phyloP scores from a whole-genome alignment of 768 basidiomycete genomes.

The Trametes cinnabarina region DNA sequence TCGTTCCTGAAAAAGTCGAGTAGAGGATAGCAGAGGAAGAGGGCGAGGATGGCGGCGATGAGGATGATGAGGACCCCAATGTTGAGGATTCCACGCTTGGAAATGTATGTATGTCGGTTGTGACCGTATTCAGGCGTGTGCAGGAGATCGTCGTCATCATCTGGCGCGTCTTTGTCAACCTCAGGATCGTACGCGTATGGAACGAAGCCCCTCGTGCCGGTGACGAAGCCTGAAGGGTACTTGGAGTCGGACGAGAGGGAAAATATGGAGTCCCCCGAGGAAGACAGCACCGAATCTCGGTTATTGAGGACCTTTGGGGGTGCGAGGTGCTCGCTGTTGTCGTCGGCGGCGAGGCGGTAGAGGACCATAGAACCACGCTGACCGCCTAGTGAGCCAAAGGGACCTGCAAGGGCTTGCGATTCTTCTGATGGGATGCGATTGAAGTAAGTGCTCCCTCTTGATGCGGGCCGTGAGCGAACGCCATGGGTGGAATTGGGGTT shows the following conservation, averaged over 20 bases:
- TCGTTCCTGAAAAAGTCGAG: constrained; percentile 47
- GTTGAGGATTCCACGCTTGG: constrained; percentile 61
- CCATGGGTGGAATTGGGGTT: constrained; percentile 41
- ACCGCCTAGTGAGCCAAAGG: constrained; percentile 27
- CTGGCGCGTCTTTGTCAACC: constrained; percentile 47
- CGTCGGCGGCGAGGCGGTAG: constrained; percentile 54
- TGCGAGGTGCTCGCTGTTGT: constrained; percentile 33
- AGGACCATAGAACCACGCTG: constrained; percentile 62
- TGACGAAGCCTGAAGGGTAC: constrained; percentile 48
- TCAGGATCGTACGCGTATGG: constrained; percentile 73
- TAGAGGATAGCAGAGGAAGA: constrained; percentile 87
- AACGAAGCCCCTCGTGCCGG: constrained; percentile 41
- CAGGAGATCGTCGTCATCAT: constrained; percentile 73
- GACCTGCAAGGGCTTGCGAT: constrained; percentile 40
- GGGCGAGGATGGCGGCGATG: constrained; percentile 55
- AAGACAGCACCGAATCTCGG: constrained; percentile 47
- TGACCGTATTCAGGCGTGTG: constrained; percentile 55
- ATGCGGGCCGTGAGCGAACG: constrained; percentile 39
- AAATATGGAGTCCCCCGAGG: constrained; percentile 50
- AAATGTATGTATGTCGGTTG: constrained; percentile 35
- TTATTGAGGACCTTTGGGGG: constrained; percentile 30
- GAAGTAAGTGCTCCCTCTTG: constrained; percentile 41
- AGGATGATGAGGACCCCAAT: constrained; percentile 65
- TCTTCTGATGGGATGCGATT: constrained; percentile 46
- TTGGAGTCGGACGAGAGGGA: constrained; percentile 58